Conservation (phyloP, 208 protist genomes). For the Acanthamoeba healyi region DNA sequence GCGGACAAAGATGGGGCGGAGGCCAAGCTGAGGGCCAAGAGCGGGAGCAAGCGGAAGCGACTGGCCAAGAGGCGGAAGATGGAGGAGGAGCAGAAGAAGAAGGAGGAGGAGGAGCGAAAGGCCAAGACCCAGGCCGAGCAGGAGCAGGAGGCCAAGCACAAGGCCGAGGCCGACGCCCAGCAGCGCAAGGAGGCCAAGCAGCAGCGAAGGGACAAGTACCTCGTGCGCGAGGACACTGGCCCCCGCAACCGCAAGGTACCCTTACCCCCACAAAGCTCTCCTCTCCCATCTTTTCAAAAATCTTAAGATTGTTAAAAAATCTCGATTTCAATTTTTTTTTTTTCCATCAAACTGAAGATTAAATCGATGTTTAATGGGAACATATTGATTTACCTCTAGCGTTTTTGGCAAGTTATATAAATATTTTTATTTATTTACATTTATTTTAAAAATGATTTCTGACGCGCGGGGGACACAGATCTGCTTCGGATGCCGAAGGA, state of each 20-base stretch:
- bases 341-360: not conserved
- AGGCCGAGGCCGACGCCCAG: not conserved
- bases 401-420: too few relatives aligned
- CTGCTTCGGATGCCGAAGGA: conserved; percentile 9
- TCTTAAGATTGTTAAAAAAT: too few relatives aligned
- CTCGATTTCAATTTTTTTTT: not conserved
- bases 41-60: not conserved
- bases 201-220: not conserved
- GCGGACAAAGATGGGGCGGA: not conserved
- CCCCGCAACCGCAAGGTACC: conserved; percentile 13
- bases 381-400: not conserved
- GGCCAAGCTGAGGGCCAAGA: not conserved
- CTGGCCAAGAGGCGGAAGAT: not conserved
- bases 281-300: too few relatives aligned
- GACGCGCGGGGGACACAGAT: not conserved
- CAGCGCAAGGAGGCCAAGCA: not conserved
- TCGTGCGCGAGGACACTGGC: not conserved
- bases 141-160: not conserved
- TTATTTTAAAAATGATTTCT: not conserved
- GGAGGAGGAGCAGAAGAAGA: conserved; percentile 20
- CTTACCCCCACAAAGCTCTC: too few relatives aligned
- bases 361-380: not conserved
- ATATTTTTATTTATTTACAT: not conserved
- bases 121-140: not conserved
- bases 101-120: conserved; percentile 3